Percentiles rank a stretch among this genome's conserved stretches.
phyloP scores from a whole-genome alignment of 306 rosid genomes.

The Trifolium dubium region DNA sequence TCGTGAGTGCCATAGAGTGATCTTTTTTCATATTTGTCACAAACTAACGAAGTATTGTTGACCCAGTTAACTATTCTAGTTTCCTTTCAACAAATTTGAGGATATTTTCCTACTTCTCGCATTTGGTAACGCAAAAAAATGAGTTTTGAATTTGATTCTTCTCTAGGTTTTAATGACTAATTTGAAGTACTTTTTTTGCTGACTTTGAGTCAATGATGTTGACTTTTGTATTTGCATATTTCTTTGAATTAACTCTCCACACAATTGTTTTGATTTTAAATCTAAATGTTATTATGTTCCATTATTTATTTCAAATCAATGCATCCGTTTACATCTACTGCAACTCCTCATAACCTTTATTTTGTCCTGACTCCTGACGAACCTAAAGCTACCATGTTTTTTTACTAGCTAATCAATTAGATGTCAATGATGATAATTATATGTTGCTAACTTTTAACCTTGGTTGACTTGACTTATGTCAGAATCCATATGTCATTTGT shows the following conservation, averaged over 20 bases:
- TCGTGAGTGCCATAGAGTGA: not conserved
- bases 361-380: constrained; percentile 13
- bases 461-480: constrained; percentile 45
- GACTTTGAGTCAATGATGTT: constrained; percentile 24
- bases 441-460: constrained; percentile 35
- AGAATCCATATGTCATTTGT: constrained; percentile 84
- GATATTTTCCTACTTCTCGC: not conserved
- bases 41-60: not conserved
- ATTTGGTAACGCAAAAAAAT: not conserved
- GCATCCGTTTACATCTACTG: not conserved
- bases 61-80: not conserved
- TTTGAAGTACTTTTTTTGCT: constrained; percentile 23
- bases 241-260: too few species aligned
- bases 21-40: constrained; percentile 7
- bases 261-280: too few species aligned
- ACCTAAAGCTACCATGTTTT: constrained; percentile 31
- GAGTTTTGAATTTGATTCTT: too few species aligned
- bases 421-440: constrained; percentile 14
- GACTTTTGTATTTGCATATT: not conserved
- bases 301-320: constrained; percentile 1
- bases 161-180: constrained; percentile 8
- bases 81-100: not conserved
- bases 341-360: constrained; percentile 9
- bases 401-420: constrained; percentile 1
- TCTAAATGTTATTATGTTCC: constrained; percentile 27